phyloP scores from a whole-genome alignment of 495 filamentous ascomycete species.

The Xylaria bambusicola region DNA sequence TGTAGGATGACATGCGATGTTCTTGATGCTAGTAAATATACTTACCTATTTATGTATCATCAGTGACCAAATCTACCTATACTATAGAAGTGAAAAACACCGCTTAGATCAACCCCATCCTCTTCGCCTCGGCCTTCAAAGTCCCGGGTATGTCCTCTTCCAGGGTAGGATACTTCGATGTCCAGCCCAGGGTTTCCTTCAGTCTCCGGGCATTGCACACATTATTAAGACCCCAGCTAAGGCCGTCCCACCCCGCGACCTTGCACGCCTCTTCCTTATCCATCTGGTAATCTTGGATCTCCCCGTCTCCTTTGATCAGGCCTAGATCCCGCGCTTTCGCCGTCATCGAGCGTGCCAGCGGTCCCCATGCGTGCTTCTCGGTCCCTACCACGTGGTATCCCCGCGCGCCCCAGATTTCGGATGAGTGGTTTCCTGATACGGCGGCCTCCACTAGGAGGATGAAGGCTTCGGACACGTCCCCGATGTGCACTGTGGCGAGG shows the following conservation, averaged over 20 bases:
- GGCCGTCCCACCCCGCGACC: constrained; percentile 42
- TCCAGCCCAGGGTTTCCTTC: constrained; percentile 57
- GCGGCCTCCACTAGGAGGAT: constrained; percentile 63
- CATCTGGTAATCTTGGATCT: constrained; percentile 38
- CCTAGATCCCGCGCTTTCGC: constrained; percentile 59
- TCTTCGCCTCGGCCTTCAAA: constrained; percentile 45
- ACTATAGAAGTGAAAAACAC: too few species aligned
- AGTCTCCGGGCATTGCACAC: constrained; percentile 49
- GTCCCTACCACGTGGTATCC: constrained; percentile 73
- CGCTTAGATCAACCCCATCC: constrained; percentile 17
- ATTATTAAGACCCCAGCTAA: constrained; percentile 58
- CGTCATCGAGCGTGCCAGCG: constrained; percentile 59
- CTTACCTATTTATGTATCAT: not conserved
- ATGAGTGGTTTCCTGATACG: constrained; percentile 53
- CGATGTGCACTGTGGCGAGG: constrained; percentile 53
- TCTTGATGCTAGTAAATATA: too few species aligned
- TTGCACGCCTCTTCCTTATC: constrained; percentile 19
- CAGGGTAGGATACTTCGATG: constrained; percentile 45
- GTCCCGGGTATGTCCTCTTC: constrained; percentile 50
- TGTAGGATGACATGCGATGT: too few species aligned
- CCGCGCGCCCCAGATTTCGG: constrained; percentile 63
- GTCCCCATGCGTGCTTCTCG: constrained; percentile 66
- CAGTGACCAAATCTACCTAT: not conserved
- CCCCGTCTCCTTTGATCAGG: constrained; percentile 50
- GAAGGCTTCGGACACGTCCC: constrained; percentile 65